Conservation (phyloP, 2,329 filamentous ascomycete genomes). For the Aspergillus vadensis region DNA sequence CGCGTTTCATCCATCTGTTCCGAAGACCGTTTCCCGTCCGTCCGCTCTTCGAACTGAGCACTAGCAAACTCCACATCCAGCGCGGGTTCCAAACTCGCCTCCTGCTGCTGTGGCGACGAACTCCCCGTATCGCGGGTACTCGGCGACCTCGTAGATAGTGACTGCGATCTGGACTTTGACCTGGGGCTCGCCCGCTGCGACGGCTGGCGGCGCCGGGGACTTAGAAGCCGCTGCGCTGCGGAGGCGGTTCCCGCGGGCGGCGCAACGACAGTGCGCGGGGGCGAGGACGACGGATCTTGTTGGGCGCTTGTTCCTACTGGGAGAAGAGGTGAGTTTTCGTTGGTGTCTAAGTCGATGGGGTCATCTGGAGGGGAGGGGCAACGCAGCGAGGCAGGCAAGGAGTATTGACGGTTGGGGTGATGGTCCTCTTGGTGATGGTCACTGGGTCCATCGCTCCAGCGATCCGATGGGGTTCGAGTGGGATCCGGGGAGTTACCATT, state of each 20-base stretch:
- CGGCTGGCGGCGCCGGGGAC: slow-evolving; percentile 19
- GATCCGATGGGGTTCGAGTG: slow-evolving; percentile 13
- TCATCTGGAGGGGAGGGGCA: slow-evolving; percentile 19
- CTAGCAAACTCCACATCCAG: slow-evolving; percentile 36
- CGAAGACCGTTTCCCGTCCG: slow-evolving; percentile 33
- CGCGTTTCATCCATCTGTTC: slow-evolving; percentile 34
- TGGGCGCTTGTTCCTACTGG: slow-evolving; percentile 21
- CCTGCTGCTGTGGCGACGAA: slow-evolving; percentile 15
- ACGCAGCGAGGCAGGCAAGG: slow-evolving; percentile 16
- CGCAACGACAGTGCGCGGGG: slow-evolving; percentile 16
- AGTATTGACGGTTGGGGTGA: slow-evolving; percentile 15
- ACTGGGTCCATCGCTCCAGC: slow-evolving; percentile 10
- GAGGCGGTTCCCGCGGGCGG: slow-evolving; percentile 31
- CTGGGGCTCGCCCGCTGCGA: slow-evolving; percentile 12
- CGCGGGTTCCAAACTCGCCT: slow-evolving; percentile 16
- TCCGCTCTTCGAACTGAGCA: slow-evolving; percentile 23
- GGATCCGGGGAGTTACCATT: slow-evolving; percentile 35
- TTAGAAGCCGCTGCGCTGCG: slow-evolving; percentile 25
- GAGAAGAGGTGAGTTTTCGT: slow-evolving; percentile 25
- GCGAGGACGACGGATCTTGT: slow-evolving; percentile 17
- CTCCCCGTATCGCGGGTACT: slow-evolving; percentile 12
- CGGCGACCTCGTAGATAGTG: slow-evolving; percentile 16
- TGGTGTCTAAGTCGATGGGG: slow-evolving; percentile 17
- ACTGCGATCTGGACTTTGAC: slow-evolving; percentile 21
- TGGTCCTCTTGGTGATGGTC: slow-evolving; percentile 8